Evolutionary conservation across 805 yeast genomes (phyloP).

Genomic region (Vanderwaltozyma yarrowii): DNA sequence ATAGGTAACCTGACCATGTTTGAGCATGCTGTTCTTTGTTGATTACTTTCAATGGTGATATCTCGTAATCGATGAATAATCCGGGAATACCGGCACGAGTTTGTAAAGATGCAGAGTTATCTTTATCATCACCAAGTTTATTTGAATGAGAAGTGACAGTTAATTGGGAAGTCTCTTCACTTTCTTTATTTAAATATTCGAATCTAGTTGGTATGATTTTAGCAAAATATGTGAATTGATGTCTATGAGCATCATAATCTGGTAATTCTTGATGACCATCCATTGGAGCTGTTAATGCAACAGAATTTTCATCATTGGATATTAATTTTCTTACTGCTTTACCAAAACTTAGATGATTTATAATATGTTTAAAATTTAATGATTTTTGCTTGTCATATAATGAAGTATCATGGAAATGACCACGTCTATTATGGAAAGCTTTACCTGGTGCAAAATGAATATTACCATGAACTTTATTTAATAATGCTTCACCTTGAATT

Average conservation of each 20-base stretch:
- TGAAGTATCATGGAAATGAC: constrained; percentile 80
- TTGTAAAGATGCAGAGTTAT: constrained; percentile 79
- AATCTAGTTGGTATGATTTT: constrained; percentile 87
- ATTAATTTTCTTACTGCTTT: constrained; percentile 3
- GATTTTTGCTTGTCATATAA: constrained; percentile 49
- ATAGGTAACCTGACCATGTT: constrained; percentile 72
- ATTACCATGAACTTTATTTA: constrained; percentile 83
- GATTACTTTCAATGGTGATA: constrained; percentile 85
- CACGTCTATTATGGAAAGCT: constrained; percentile 43
- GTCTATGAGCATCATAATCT: constrained; percentile 40
- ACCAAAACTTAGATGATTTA: constrained; percentile 82
- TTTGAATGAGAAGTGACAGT: constrained; percentile 83
- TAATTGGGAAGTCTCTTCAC: constrained; percentile 74
- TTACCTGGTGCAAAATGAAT: constrained; percentile 96
- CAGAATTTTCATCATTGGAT: not conserved
- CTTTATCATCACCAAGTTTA: constrained; percentile 76
- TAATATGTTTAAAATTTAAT: constrained; percentile 65
- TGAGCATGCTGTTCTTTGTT: constrained; percentile 59
- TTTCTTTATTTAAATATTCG: constrained; percentile 44
- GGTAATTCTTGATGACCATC: constrained; percentile 38
- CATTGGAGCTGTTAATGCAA: constrained; percentile 35
- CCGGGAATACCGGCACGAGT: constrained; percentile 88
- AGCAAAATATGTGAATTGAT: constrained; percentile 65
- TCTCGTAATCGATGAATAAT: constrained; percentile 76
- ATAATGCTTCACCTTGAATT: constrained; percentile 63